These are phyloP conservation scores for Apiospora rasikravindrae DNA, from an alignment of 2,329 filamentous ascomycete genomes.

Conservation along the genomic window DNA sequence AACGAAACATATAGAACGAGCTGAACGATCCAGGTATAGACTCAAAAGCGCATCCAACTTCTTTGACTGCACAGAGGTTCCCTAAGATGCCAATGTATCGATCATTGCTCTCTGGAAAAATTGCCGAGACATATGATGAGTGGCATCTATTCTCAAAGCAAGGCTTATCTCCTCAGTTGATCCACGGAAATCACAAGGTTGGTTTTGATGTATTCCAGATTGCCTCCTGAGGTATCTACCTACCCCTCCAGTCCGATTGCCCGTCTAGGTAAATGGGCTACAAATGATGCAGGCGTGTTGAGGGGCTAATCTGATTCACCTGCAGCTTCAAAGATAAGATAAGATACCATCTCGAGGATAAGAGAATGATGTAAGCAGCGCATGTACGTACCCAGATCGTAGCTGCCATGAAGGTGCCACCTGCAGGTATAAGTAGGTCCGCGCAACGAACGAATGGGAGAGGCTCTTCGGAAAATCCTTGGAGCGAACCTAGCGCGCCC, in stretches of 20 bases:
- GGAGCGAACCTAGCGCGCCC: neutral
- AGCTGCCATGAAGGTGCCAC: neutral
- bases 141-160: neutral
- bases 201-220: neutral
- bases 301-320: neutral
- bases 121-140: neutral
- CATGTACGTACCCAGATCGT: neutral
- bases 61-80: neutral
- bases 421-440: too few species aligned
- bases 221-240: neutral
- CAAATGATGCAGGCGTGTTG: neutral
- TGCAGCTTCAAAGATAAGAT: slow-evolving; percentile 13
- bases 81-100: neutral
- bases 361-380: neutral
- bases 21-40: neutral
- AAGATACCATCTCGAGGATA: slow-evolving; percentile 1
- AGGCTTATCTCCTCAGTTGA: neutral
- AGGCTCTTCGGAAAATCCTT: slow-evolving; percentile 14
- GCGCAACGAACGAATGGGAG: neutral
- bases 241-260: neutral
- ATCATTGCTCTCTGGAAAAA: neutral
- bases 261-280: neutral
- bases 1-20: neutral
- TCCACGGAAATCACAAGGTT: neutral
- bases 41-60: neutral